phyloP scores from a whole-genome alignment of 495 filamentous ascomycete species.

The Rusavskia elegans region DNA sequence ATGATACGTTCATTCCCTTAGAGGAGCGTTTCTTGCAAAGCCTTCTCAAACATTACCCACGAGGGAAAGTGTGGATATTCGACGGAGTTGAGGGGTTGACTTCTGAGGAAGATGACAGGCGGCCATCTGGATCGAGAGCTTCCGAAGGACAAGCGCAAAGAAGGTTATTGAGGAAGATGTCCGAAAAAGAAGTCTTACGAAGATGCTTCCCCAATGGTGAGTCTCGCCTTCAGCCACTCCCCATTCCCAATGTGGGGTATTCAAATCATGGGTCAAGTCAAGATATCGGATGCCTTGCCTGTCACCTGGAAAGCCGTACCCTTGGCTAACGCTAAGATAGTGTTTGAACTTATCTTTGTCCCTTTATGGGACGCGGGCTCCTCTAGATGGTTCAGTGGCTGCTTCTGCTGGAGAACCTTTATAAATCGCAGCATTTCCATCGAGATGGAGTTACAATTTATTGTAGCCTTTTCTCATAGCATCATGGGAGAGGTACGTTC shows the following conservation, averaged over 20 bases:
- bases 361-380: slow-evolving; percentile 57
- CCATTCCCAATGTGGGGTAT: too few relatives aligned
- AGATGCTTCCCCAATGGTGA: slow-evolving; percentile 25
- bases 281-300: too few relatives aligned
- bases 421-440: slow-evolving; percentile 18
- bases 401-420: slow-evolving; percentile 42
- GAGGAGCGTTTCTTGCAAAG: slow-evolving; percentile 29
- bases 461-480: slow-evolving; percentile 45
- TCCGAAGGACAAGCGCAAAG: slow-evolving; percentile 5
- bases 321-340: slow-evolving; percentile 3
- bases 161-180: slow-evolving; percentile 21
- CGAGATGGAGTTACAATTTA: slow-evolving; percentile 33
- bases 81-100: slow-evolving; percentile 29
- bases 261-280: too few relatives aligned
- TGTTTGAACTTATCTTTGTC: slow-evolving; percentile 10
- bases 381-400: slow-evolving; percentile 53
- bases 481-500: slow-evolving; percentile 42
- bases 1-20: slow-evolving; percentile 18
- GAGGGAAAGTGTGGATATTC: slow-evolving; percentile 41
- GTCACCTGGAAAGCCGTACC: neutral
- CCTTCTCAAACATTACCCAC: slow-evolving; percentile 41
- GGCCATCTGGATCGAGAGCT: neutral
- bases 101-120: slow-evolving; percentile 10
- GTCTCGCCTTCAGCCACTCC: too few relatives aligned
- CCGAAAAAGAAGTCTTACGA: slow-evolving; percentile 28